Evolutionary conservation across 352 stramenopile genomes (phyloP).

Genomic region (Globisporangium solare): DNA sequence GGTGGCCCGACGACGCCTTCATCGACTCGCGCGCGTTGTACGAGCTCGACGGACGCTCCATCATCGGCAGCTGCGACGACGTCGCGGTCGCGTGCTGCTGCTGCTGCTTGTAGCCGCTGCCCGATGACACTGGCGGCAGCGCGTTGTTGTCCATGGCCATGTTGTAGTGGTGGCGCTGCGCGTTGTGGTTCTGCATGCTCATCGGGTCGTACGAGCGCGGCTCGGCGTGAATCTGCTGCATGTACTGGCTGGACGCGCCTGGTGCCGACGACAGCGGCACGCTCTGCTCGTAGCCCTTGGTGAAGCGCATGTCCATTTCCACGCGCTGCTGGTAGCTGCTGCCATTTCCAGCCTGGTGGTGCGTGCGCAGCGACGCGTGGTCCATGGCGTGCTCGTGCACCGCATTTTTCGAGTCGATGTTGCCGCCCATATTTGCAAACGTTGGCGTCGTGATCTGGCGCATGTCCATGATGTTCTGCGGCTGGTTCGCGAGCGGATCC

Average conservation of each 20-base stretch:
- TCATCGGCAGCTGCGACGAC: slow-evolving; percentile 15
- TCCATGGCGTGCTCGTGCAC: slow-evolving; percentile 25
- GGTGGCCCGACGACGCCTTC: slow-evolving; percentile 22
- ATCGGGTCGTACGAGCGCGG: slow-evolving; percentile 76
- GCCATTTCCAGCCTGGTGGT: slow-evolving; percentile 3
- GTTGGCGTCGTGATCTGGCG: slow-evolving; percentile 69
- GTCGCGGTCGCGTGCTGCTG: slow-evolving; percentile 12
- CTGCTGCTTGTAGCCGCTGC: slow-evolving; percentile 39
- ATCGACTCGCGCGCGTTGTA: slow-evolving; percentile 28
- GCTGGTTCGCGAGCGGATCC: slow-evolving; percentile 29
- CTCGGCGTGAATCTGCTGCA: slow-evolving; percentile 68
- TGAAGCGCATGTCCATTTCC: slow-evolving; percentile 72
- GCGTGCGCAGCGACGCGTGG: slow-evolving; percentile 35
- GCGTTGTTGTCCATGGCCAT: slow-evolving; percentile 39
- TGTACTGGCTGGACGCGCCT: slow-evolving; percentile 39
- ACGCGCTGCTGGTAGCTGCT: slow-evolving; percentile 35
- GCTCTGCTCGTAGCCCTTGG: slow-evolving; percentile 52
- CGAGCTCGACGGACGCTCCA: slow-evolving; percentile 29
- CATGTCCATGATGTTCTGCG: slow-evolving; percentile 80
- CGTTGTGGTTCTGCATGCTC: slow-evolving; percentile 32
- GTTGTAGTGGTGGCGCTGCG: slow-evolving; percentile 66
- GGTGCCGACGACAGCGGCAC: slow-evolving; percentile 10
- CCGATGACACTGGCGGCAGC: slow-evolving; percentile 37
- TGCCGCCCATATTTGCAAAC: slow-evolving; percentile 26
- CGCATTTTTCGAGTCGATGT: slow-evolving; percentile 38